Percentiles rank a stretch among this genome's conserved stretches.
These are phyloP conservation scores for Leptographium radiaticola DNA, from an alignment of 2,329 filamentous ascomycete genomes.

Conservation along the genomic window DNA sequence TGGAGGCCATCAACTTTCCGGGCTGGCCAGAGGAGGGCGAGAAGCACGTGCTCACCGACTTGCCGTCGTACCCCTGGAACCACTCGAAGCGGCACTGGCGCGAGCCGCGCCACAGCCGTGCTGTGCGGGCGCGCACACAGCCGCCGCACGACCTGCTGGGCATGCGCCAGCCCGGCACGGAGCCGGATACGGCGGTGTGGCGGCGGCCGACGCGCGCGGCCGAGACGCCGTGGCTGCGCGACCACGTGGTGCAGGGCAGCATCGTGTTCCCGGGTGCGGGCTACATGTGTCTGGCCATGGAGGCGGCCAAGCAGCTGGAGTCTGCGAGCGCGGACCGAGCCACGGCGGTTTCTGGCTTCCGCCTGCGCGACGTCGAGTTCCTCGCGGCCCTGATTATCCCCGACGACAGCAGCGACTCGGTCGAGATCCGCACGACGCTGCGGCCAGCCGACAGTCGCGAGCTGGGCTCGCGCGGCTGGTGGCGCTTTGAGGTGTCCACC, in stretches of 20 bases:
- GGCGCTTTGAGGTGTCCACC: background rate
- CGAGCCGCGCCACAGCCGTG: constrained; percentile 29
- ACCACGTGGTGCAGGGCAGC: constrained; percentile 44
- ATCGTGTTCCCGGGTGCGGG: constrained; percentile 42
- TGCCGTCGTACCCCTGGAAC: constrained; percentile 29
- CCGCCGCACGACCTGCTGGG: constrained; percentile 29
- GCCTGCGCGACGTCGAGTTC: background rate
- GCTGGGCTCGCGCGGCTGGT: background rate
- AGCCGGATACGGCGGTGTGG: constrained; percentile 29
- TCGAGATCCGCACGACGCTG: background rate
- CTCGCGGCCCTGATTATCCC: background rate
- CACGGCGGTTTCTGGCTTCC: background rate
- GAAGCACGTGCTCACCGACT: background rate
- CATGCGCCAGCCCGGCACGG: constrained; percentile 28
- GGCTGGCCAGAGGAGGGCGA: background rate
- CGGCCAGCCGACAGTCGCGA: background rate
- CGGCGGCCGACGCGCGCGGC: constrained; percentile 32
- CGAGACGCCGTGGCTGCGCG: constrained; percentile 42
- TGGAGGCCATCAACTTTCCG: constrained; percentile 33
- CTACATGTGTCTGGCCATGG: constrained; percentile 36
- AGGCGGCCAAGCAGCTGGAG: constrained; percentile 26
- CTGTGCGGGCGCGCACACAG: constrained; percentile 13
- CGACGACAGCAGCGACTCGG: background rate
- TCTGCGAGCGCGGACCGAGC: constrained; percentile 9
- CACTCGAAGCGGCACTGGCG: constrained; percentile 32